Evolutionary conservation across 257 asterid genomes (phyloP).

Genomic region (Nicotiana benthamiana): DNA sequence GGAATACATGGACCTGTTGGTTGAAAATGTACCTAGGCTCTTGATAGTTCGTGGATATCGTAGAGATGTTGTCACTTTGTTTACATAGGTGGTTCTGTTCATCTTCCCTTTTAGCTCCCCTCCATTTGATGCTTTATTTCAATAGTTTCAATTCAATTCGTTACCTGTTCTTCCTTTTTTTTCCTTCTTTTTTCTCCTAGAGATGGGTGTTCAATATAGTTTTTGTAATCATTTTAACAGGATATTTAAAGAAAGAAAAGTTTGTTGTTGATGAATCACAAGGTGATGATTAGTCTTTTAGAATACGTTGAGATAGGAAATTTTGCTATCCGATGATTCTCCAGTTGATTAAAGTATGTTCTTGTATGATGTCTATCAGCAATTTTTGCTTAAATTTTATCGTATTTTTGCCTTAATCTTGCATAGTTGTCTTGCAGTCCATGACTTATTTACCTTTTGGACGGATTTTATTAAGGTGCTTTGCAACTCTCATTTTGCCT

Average conservation of each 20-base stretch:
- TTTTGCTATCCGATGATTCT: background rate
- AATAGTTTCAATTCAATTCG: background rate
- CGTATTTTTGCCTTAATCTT: too few relatives aligned
- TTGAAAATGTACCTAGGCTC: slow-evolving; percentile 93
- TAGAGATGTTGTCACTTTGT: slow-evolving; percentile 91
- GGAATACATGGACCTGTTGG: slow-evolving; percentile 98
- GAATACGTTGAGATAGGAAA: background rate
- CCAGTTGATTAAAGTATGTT: background rate
- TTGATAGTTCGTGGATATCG: slow-evolving; percentile 92
- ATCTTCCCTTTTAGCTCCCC: background rate
- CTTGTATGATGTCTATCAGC: background rate
- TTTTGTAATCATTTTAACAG: slow-evolving; percentile 1
- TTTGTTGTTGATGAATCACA: background rate
- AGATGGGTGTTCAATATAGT: slow-evolving; percentile 7
- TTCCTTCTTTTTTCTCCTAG: background rate
- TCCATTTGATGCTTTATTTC: background rate
- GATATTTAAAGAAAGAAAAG: background rate
- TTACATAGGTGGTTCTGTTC: slow-evolving; percentile 43
- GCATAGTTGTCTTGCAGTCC: background rate
- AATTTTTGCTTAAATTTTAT: background rate
- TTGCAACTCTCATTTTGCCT: background rate
- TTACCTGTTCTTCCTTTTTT: background rate
- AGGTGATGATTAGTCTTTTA: background rate
- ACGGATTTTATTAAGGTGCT: background rate
- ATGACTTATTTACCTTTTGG: background rate